Evolutionary conservation across 2,329 filamentous ascomycete species (phyloP), one percentile per base, ranked within the genome.

Genomic region (Calonectria naviculata): DNA sequence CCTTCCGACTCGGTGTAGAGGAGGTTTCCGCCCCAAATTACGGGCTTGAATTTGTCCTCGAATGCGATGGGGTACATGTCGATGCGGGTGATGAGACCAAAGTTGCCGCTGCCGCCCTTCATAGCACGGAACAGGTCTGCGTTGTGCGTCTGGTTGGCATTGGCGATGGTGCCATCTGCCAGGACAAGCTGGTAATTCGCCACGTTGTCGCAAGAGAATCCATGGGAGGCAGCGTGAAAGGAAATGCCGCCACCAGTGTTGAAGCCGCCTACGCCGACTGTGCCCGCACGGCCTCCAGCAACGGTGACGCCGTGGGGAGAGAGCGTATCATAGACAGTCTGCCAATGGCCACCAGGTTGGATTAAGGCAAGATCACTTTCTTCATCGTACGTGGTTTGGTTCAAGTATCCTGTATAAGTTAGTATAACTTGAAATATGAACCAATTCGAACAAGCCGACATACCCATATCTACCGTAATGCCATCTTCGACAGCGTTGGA

Each of bases 101-200:
- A 84, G 73, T 88, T 89, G 68, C 82, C 84, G 15, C 82, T 81
- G n/a, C 86, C 86, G 6, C 87, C 87, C 56, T 86, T 85, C 24
- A 88, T 78, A 0, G 85, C 87, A 72, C 81, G 82, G 78, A 81
- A 89, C 2, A 89, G 81, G 66, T 88, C 86, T 0, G 79, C 29
- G 67, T 87, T 82, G 9, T 81, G 72, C 0, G 77, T 71, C 1
- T 75, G 76, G 36, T 83, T 87, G 21, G 84, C 86, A 5, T 85
- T 82, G 34, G 87, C 78, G 38, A 88, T 82, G 2, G 75, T 67
- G 9, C 87, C 86, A 65, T 82, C 78, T 0, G 83, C 83, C 1
- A 87, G 81, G 1, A 89, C 86, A 10, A 89, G 78, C 52, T 87
- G 80, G 62, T 81, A 86, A 54, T 82, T 84, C 34, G 78, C 74